Evolutionary conservation across 495 filamentous ascomycete genomes (phyloP).

Genomic region (Schizothecium vesticola): DNA sequence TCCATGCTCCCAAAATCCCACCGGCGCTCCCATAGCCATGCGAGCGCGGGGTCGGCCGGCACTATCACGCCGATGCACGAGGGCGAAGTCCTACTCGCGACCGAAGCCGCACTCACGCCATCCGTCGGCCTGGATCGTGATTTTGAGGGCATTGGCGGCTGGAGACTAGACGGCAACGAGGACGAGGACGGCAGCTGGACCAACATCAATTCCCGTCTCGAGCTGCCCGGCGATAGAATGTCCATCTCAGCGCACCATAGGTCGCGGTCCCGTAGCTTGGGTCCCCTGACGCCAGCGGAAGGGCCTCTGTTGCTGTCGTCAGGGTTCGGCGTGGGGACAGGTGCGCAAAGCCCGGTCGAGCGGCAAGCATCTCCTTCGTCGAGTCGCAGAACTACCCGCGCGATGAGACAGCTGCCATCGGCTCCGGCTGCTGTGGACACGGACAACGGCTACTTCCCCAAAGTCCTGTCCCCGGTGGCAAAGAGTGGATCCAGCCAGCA

Average conservation of each 20-base stretch:
- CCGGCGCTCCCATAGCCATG: conserved; percentile 31
- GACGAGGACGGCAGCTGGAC: conserved; percentile 65
- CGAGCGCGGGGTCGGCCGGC: conserved; percentile 19
- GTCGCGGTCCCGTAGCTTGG: conserved; percentile 33
- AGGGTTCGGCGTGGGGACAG: background rate
- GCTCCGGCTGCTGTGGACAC: background rate
- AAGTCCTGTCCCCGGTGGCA: background rate
- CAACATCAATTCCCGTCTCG: conserved; percentile 65
- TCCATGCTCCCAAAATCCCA: conserved; percentile 31
- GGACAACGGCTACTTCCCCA: background rate
- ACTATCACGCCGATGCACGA: conserved; percentile 32
- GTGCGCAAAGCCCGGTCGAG: background rate
- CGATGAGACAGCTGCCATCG: conserved; percentile 1
- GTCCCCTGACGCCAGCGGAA: conserved; percentile 21
- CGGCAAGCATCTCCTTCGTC: background rate
- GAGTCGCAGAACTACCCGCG: background rate
- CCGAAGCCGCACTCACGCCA: conserved; percentile 33
- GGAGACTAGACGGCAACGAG: conserved; percentile 52
- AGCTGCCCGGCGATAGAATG: conserved; percentile 64
- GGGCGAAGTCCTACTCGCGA: conserved; percentile 7
- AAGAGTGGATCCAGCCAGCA: background rate
- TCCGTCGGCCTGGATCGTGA: conserved; percentile 54
- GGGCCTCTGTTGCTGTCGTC: conserved; percentile 23
- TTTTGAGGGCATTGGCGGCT: conserved; percentile 83
- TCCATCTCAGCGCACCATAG: conserved; percentile 28